Evolutionary conservation across 495 filamentous ascomycete genomes (phyloP), one percentile per base, ranked within the genome.

Genomic region (Lineolata rhizophorae): DNA sequence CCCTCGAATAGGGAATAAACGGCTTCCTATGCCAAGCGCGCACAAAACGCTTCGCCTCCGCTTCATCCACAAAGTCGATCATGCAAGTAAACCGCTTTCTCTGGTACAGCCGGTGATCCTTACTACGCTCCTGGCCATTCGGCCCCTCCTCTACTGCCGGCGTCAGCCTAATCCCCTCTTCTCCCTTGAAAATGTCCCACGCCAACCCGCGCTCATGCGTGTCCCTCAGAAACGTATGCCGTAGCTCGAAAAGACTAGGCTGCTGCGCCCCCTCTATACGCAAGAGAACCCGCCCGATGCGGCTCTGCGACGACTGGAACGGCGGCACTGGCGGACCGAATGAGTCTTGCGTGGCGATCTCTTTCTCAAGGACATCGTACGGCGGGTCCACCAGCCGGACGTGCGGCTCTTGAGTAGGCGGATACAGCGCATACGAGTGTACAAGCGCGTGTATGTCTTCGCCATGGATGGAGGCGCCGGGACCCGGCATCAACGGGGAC

Each of bases 401-500:
- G 8, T 30, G 28, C 28, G 17, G 9, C 28, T 30, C 17, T 17
- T 30, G 28, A 6, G 28, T 30, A 9, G 28, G 6, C 9, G 28
- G 34, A 12, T 35, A 8, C 3, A 30, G 26, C 11, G 19, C 20
- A 32, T 34, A 34, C 3, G 36, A 31, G 5, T 40, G 38, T 6
- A 41, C 16, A 10, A 30, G 19, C 3, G 34, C 34, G 17, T 42
- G 32, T 16, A 44, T 37, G 27, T 41, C 34, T 14, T 27, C 21
- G 12, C 24, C 31, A 12, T 40, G 16, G 11, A 44, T 22, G 8
- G 8, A 16, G 14, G 10, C 10, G 8, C 28, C 28, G 9, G 28
- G 28, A 6, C 9, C 9, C 28, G 28, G 28, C 6, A 16, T 8
- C 6, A 30, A 10, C 9, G 8, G 28, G 8, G 28, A 30, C 9